Evolutionary conservation across 192 early-diverging fungal genomes (phyloP), one percentile per base, ranked within the genome.

Genomic region (Gamsiella multidivaricata): DNA sequence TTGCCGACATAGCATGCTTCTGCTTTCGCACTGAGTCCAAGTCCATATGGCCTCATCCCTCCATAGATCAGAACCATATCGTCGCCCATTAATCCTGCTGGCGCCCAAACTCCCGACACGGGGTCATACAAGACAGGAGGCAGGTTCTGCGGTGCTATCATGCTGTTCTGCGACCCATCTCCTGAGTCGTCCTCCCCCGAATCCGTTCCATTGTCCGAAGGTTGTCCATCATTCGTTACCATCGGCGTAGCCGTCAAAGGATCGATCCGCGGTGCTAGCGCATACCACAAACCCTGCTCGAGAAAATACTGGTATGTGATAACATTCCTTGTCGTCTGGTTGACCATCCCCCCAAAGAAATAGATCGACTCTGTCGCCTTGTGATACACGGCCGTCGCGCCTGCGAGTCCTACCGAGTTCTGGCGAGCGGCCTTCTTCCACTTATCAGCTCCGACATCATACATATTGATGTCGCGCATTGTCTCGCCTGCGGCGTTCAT

Each of bases 261-360:
- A 23, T 78, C 61, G 28, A 69, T 42, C 14, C 66, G 41, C 12
- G 74, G 74, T 9, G 65, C 60, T 2, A 64, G 47, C 9, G 65
- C 74, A 43, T 69, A 63, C 79, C 79, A 80, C 11, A 73, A 46
- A n/a, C 74, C 58, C 37, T 67, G 65, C 14, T 72, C 33, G 20
- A 80, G 51, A 32, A 50, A 52, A 32, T 73, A 80, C 32, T 73
- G 79, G 29, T 68, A 80, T 1, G 54, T 36, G 26, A 73, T 43
- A 1, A 41, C 45, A 31, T 80, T 80, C 18, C 70, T 59, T 0
- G 53, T 74, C 7, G 65, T 73, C 45, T 59, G 79, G 28, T 68
- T 73, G 41, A 78, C 47, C 74, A 78, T 78, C 6, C 79, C 79
- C 4, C 79, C 70, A 72, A 80, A 80, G 54, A 68, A 69, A 47